Percentiles rank a stretch among this genome's conserved stretches.
Conservation (phyloP, 306 rosid genomes). For the Trichosanthes truncata region DNA sequence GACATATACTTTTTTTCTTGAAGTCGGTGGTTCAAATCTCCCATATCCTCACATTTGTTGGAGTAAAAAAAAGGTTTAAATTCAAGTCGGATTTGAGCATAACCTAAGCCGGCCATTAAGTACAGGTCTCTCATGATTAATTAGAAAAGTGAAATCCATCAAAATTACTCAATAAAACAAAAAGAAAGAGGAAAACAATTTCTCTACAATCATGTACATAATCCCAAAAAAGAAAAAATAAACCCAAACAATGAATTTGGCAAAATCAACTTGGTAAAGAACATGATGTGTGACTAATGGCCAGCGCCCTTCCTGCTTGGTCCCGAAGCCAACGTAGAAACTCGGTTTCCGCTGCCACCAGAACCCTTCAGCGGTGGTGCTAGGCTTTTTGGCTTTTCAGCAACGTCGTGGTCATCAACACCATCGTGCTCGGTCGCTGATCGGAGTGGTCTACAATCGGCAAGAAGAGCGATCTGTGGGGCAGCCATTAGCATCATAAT, state of each 20-base stretch:
- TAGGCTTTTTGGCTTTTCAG: neutral
- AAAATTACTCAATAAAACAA: neutral
- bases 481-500: neutral
- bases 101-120: neutral
- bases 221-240: neutral
- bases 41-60: no score
- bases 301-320: constrained; percentile 84
- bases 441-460: neutral
- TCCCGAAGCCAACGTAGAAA: constrained; percentile 59
- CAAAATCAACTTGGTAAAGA: neutral
- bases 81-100: neutral
- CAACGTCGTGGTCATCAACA: neutral
- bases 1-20: no score
- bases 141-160: neutral
- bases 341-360: constrained; percentile 3
- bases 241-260: neutral
- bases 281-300: constrained; percentile 29
- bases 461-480: neutral
- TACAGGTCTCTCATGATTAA: neutral
- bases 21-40: no score
- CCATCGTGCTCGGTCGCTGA: neutral
- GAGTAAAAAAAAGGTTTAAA: no score
- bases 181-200: neutral
- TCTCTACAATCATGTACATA: neutral
- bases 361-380: neutral